Percentiles rank a stretch among this genome's conserved stretches.
phyloP scores from a whole-genome alignment of 805 yeast species.

The Alloascoidea africana region DNA sequence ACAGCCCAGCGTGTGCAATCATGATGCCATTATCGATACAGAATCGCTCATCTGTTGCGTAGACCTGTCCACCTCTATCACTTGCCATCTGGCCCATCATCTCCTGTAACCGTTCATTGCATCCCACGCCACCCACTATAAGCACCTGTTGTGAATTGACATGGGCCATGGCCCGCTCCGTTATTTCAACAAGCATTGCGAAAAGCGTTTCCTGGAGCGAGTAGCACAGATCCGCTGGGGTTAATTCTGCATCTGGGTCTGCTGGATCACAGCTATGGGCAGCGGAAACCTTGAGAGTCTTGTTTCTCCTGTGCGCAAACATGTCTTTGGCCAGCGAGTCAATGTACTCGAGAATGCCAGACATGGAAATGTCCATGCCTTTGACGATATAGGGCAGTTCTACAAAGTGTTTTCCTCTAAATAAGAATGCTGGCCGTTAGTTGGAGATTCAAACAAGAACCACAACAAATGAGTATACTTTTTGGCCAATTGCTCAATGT shows the following conservation, averaged over 20 bases:
- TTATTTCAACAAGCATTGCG: slow-evolving; percentile 94
- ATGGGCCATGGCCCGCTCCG: slow-evolving; percentile 98
- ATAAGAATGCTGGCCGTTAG: neutral
- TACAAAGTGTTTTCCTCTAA: slow-evolving; percentile 32
- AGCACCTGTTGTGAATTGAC: slow-evolving; percentile 79
- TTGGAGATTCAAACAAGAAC: too few species aligned
- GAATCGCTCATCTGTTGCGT: slow-evolving; percentile 91
- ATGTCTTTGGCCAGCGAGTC: slow-evolving; percentile 69
- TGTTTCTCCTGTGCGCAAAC: slow-evolving; percentile 28
- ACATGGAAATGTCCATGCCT: slow-evolving; percentile 97
- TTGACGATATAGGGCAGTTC: slow-evolving; percentile 91
- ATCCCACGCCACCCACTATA: slow-evolving; percentile 98
- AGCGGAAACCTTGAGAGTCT: slow-evolving; percentile 14
- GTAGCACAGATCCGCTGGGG: slow-evolving; percentile 81
- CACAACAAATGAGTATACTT: slow-evolving; percentile 26
- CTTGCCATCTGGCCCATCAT: slow-evolving; percentile 95
- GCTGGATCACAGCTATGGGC: slow-evolving; percentile 7
- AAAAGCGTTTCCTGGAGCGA: slow-evolving; percentile 86
- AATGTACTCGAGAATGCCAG: slow-evolving; percentile 80
- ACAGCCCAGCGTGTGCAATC: slow-evolving; percentile 96
- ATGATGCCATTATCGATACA: slow-evolving; percentile 97
- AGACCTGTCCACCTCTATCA: slow-evolving; percentile 80
- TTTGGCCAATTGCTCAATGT: slow-evolving; percentile 88
- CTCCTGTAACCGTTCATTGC: slow-evolving; percentile 77
- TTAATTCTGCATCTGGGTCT: slow-evolving; percentile 33